phyloP scores from a whole-genome alignment of 345 rosid species.

The Populus ilicifolia region DNA sequence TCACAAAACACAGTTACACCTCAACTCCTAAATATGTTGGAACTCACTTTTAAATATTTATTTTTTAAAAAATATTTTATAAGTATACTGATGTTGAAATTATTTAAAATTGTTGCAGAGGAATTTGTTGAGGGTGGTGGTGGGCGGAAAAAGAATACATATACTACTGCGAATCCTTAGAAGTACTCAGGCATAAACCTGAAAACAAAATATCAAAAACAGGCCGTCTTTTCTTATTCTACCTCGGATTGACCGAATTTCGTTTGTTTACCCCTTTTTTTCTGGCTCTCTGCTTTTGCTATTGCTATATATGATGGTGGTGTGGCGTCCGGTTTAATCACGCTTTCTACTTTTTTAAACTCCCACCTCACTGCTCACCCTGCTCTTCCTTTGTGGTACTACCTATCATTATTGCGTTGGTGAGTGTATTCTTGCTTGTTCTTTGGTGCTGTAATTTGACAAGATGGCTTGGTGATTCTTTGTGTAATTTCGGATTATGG shows the following conservation, averaged over 20 bases:
- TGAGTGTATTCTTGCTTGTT: background rate
- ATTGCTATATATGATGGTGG: background rate
- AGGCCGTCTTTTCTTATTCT: background rate
- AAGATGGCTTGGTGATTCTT: too few species aligned
- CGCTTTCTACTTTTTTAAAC: background rate
- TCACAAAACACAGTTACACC: too few species aligned
- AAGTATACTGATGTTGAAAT: too few species aligned
- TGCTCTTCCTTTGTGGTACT: too few species aligned
- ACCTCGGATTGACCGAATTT: constrained; percentile 5
- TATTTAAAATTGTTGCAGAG: too few species aligned
- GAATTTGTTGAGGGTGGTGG: too few species aligned
- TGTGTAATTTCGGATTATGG: too few species aligned
- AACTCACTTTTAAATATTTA: too few species aligned
- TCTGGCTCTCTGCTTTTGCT: background rate
- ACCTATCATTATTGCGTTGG: background rate
- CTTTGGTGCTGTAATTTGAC: background rate
- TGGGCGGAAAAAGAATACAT: too few species aligned
- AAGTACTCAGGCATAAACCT: background rate
- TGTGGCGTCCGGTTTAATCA: background rate
- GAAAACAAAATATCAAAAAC: background rate
- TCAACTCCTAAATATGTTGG: too few species aligned
- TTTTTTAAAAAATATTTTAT: too few species aligned
- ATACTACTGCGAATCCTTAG: background rate
- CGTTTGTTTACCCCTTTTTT: background rate
- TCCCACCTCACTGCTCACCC: background rate